Percentiles rank a stretch among this genome's conserved stretches.
These are phyloP conservation scores for Fusarium sp. DNA, from an alignment of 2,329 filamentous ascomycete genomes.

Conservation along the genomic window DNA sequence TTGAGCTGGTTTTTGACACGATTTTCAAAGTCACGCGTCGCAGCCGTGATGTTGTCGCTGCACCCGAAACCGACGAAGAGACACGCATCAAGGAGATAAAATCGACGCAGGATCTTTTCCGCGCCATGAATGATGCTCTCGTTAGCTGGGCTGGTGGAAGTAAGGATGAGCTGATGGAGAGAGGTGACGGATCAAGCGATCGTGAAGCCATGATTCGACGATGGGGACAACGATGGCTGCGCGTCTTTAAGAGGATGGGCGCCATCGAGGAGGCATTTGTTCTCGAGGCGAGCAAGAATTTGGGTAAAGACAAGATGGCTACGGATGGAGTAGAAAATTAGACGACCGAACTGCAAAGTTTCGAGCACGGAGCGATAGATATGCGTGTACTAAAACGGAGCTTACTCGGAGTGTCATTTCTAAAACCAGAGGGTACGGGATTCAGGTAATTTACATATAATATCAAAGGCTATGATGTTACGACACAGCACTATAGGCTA, in stretches of 20 bases:
- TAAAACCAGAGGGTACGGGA: neutral
- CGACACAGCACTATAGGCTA: neutral
- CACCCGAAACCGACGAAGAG: slow-evolving; percentile 69
- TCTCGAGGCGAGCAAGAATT: slow-evolving; percentile 44
- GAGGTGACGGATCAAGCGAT: slow-evolving; percentile 65
- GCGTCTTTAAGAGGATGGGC: slow-evolving; percentile 82
- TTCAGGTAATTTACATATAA: neutral
- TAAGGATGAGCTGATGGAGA: slow-evolving; percentile 80
- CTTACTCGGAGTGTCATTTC: neutral
- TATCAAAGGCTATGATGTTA: neutral
- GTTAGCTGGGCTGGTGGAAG: slow-evolving; percentile 75
- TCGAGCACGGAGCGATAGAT: neutral
- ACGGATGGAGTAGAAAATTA: slow-evolving; percentile 35
- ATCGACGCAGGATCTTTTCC: slow-evolving; percentile 82
- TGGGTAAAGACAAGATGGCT: slow-evolving; percentile 33
- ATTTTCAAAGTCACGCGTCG: slow-evolving; percentile 90
- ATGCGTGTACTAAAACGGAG: slow-evolving; percentile 20
- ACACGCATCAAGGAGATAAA: slow-evolving; percentile 74
- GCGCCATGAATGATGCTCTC: slow-evolving; percentile 80
- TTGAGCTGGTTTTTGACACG: slow-evolving; percentile 89
- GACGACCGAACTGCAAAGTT: slow-evolving; percentile 24
- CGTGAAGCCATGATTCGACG: slow-evolving; percentile 73
- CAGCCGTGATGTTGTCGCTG: slow-evolving; percentile 79
- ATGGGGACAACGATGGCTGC: slow-evolving; percentile 88
- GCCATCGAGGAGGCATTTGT: slow-evolving; percentile 84